phyloP scores from a whole-genome alignment of 2,329 filamentous ascomycete genomes.

The Pseudogymnoascus pannorum region DNA sequence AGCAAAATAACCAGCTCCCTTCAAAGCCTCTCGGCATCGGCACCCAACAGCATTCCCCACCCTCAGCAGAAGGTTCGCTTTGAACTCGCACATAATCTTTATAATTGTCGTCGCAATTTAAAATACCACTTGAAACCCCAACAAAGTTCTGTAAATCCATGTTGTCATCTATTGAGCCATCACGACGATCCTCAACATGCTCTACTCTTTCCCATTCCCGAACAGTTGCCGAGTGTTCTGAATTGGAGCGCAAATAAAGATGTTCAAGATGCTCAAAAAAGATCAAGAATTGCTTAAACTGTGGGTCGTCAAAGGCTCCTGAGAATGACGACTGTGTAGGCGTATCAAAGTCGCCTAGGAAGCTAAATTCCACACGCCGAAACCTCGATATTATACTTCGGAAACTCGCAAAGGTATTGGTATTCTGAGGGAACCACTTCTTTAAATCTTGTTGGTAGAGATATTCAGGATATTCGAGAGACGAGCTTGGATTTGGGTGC shows the following conservation, averaged over 20 bases:
- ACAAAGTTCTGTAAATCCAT: constrained; percentile 11
- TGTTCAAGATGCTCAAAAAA: constrained; percentile 13
- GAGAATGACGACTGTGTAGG: constrained; percentile 4
- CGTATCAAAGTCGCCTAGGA: constrained; percentile 10
- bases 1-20: constrained; percentile 13
- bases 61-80: constrained; percentile 11
- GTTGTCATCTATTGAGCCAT: constrained; percentile 6
- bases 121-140: constrained; percentile 12
- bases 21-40: constrained; percentile 12
- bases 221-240: constrained; percentile 9
- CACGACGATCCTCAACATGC: constrained; percentile 9
- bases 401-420: constrained; percentile 11
- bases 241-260: constrained; percentile 10
- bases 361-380: constrained; percentile 12
- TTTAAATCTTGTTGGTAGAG: constrained; percentile 10
- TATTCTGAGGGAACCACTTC: constrained; percentile 13
- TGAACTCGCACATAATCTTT: constrained; percentile 13
- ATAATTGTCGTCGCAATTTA: constrained; percentile 12
- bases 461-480: constrained; percentile 11
- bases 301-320: constrained; percentile 6
- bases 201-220: constrained; percentile 13
- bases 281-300: constrained; percentile 12
- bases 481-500: constrained; percentile 12
- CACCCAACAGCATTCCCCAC: constrained; percentile 12
- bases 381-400: constrained; percentile 12